Conservation (phyloP, 1,284 basidiomycete species). For the Crepidotus sp. region DNA sequence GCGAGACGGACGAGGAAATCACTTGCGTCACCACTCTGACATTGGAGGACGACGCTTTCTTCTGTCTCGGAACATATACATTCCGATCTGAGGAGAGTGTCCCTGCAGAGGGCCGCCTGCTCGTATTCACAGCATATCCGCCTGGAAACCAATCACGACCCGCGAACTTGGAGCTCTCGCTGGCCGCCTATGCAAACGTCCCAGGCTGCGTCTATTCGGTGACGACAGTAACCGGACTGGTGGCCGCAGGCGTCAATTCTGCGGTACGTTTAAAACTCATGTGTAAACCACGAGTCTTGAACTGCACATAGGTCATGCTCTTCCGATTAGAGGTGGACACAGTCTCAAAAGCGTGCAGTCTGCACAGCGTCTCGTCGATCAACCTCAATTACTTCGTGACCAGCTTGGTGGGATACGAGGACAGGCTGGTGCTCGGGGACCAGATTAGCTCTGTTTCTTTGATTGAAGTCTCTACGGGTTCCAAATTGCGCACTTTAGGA, state of each 20-base stretch:
- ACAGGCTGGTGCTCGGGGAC: slow-evolving; percentile 64
- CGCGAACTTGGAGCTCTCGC: slow-evolving; percentile 28
- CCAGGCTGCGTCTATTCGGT: slow-evolving; percentile 59
- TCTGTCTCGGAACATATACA: slow-evolving; percentile 56
- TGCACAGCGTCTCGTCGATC: slow-evolving; percentile 51
- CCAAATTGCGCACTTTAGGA: slow-evolving; percentile 51
- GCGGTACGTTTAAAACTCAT: slow-evolving; percentile 40
- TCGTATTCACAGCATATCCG: slow-evolving; percentile 38
- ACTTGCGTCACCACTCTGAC: too few species aligned
- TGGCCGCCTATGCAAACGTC: slow-evolving; percentile 34
- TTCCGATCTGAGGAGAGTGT: slow-evolving; percentile 44
- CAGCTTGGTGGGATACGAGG: slow-evolving; percentile 43
- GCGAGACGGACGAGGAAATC: slow-evolving; percentile 49
- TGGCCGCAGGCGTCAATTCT: slow-evolving; percentile 69
- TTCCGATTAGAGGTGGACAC: slow-evolving; percentile 31
- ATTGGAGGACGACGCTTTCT: too few species aligned
- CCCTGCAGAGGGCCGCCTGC: slow-evolving; percentile 48
- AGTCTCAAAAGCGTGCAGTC: slow-evolving; percentile 24
- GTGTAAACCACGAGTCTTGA: not conserved
- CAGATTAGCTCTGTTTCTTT: slow-evolving; percentile 76
- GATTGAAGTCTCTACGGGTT: slow-evolving; percentile 39
- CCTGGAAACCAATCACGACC: slow-evolving; percentile 21
- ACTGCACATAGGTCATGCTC: slow-evolving; percentile 34
- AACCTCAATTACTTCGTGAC: slow-evolving; percentile 75
- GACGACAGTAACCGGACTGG: slow-evolving; percentile 33